Evolutionary conservation across 2,329 filamentous ascomycete species (phyloP).

Genomic region (Monosporascus sp.): DNA sequence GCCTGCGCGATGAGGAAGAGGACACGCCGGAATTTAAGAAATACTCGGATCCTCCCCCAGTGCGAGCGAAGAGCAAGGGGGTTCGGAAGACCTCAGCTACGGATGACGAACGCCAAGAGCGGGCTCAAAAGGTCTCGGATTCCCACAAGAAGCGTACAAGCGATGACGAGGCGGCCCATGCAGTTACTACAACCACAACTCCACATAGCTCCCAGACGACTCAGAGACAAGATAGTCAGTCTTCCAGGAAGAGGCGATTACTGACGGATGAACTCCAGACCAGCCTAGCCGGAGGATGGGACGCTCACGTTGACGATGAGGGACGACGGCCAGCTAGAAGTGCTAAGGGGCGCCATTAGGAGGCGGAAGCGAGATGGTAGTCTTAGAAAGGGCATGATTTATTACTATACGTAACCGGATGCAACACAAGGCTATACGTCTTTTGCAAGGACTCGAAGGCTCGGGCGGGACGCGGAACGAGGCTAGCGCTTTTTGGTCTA

Average conservation of each 20-base stretch:
- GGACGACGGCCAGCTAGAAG: conserved; percentile 13
- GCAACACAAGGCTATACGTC: background rate
- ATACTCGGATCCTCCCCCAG: background rate
- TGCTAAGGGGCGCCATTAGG: background rate
- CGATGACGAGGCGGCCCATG: background rate
- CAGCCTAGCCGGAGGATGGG: conserved; percentile 14
- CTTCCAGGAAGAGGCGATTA: conserved; percentile 9
- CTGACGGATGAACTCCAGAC: conserved; percentile 8
- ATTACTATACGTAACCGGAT: background rate
- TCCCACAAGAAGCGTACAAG: background rate
- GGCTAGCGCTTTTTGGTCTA: too few species aligned
- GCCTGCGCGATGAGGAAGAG: background rate
- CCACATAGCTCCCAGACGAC: background rate
- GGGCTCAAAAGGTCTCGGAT: background rate
- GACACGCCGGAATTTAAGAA: background rate
- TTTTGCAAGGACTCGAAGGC: background rate
- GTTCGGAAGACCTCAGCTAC: background rate
- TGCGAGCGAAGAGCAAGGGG: background rate
- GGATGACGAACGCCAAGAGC: background rate
- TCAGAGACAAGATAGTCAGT: background rate
- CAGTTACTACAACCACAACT: background rate
- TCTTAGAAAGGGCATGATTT: background rate
- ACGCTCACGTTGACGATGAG: conserved; percentile 8
- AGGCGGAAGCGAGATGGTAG: background rate
- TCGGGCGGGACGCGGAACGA: background rate